phyloP scores from a whole-genome alignment of 2,329 filamentous ascomycete species.

The Xylaria sp. region DNA sequence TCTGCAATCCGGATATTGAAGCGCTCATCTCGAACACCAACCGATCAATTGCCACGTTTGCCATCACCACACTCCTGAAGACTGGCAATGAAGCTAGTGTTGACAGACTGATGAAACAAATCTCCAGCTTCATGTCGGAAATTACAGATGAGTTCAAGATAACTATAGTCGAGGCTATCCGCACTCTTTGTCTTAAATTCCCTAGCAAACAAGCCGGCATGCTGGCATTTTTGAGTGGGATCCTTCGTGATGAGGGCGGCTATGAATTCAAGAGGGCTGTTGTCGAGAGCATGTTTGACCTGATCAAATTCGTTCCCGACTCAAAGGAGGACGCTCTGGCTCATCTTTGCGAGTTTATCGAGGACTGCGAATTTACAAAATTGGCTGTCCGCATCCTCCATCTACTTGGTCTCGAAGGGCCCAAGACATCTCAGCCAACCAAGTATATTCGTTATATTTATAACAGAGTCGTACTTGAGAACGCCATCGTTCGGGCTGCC shows the following conservation, averaged over 20 bases:
- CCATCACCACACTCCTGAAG: slow-evolving; percentile 96
- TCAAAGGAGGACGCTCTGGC: slow-evolving; percentile 81
- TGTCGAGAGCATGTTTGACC: slow-evolving; percentile 98
- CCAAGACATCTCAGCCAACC: slow-evolving; percentile 92
- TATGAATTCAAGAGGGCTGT: slow-evolving; percentile 98
- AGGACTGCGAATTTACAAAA: slow-evolving; percentile 99
- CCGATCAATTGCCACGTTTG: slow-evolving; percentile 96
- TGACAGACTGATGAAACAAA: slow-evolving; percentile 97
- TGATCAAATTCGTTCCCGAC: slow-evolving; percentile 98
- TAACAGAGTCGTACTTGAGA: slow-evolving; percentile 96
- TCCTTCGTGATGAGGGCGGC: slow-evolving; percentile 92
- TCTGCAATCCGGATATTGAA: slow-evolving; percentile 97
- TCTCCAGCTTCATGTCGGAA: slow-evolving; percentile 97
- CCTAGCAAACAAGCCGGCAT: slow-evolving; percentile 97
- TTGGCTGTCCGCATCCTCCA: slow-evolving; percentile 94
- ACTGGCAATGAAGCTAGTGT: slow-evolving; percentile 98
- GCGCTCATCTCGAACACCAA: slow-evolving; percentile 96
- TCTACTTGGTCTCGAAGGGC: slow-evolving; percentile 90
- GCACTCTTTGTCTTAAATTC: slow-evolving; percentile 96
- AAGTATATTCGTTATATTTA: slow-evolving; percentile 99
- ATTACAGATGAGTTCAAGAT: slow-evolving; percentile 99
- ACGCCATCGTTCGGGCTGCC: slow-evolving; percentile 91
- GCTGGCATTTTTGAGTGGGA: slow-evolving; percentile 96
- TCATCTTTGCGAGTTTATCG: slow-evolving; percentile 97
- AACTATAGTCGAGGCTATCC: slow-evolving; percentile 98